Conservation (phyloP, 768 basidiomycete genomes). For the Boletus rubropictus region DNA sequence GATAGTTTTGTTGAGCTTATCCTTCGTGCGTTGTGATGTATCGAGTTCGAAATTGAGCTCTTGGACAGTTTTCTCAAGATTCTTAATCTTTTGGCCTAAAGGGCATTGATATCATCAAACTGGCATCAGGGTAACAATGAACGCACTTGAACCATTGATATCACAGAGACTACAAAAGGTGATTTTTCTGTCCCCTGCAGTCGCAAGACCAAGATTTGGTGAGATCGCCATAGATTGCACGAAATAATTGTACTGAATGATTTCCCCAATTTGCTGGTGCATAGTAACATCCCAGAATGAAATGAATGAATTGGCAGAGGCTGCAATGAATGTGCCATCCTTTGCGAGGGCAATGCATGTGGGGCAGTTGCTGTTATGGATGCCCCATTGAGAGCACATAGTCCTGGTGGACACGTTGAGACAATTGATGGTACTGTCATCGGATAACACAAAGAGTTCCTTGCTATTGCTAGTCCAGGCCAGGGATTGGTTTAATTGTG, state of each 20-base stretch:
- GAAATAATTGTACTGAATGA: too few relatives aligned
- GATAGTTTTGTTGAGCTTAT: too few relatives aligned
- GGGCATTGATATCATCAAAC: too few relatives aligned
- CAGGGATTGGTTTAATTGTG: constrained; percentile 3
- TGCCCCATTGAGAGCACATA: background rate
- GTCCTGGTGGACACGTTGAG: constrained; percentile 1
- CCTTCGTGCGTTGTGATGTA: too few relatives aligned
- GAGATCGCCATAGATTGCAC: constrained; percentile 4
- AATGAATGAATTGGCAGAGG: background rate
- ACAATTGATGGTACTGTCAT: background rate
- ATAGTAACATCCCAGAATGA: background rate
- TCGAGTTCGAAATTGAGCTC: too few relatives aligned
- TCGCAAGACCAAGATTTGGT: background rate
- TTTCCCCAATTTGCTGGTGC: background rate
- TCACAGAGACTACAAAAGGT: too few relatives aligned
- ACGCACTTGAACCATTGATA: too few relatives aligned
- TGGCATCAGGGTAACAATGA: too few relatives aligned
- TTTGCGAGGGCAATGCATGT: constrained; percentile 2
- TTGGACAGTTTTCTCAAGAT: too few relatives aligned
- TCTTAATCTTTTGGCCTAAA: too few relatives aligned
- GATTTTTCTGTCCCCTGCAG: background rate
- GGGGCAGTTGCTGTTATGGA: background rate
- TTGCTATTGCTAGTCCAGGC: constrained; percentile 7
- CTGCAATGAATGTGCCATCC: background rate
- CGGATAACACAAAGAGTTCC: constrained; percentile 6